A percentile compares a stretch with the other conserved stretches of the same genome.
phyloP scores from a whole-genome alignment of 768 basidiomycete genomes.

The Xerocomellus chrysenteron region DNA sequence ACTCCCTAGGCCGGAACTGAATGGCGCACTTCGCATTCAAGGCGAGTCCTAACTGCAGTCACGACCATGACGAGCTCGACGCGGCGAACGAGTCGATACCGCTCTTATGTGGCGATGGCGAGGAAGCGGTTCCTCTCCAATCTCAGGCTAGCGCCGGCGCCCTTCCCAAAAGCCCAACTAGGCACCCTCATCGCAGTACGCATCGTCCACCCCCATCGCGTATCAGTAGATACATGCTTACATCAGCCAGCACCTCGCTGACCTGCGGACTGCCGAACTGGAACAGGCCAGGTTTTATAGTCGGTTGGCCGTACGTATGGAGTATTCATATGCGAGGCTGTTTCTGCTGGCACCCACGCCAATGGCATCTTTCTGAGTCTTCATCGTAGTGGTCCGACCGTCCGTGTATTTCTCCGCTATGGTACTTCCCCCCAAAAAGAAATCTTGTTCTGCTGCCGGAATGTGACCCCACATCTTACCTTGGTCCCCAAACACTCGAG shows the following conservation, averaged over 20 bases:
- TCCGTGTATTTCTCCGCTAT: background rate
- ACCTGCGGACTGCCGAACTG: slow-evolving; percentile 51
- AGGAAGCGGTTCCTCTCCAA: slow-evolving; percentile 2
- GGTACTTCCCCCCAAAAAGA: background rate
- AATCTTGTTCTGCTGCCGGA: background rate
- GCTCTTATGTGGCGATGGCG: slow-evolving; percentile 5
- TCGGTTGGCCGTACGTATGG: slow-evolving; percentile 51
- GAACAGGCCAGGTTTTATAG: slow-evolving; percentile 58
- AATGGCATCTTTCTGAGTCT: background rate
- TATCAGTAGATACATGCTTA: slow-evolving; percentile 66
- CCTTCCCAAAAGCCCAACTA: slow-evolving; percentile 47
- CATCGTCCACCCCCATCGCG: slow-evolving; percentile 55
- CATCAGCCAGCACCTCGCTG: slow-evolving; percentile 61
- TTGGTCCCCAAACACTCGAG: background rate
- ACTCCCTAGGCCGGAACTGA: too few species aligned
- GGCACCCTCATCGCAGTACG: slow-evolving; percentile 41
- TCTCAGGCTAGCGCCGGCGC: slow-evolving; percentile 5
- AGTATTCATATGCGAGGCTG: slow-evolving; percentile 7
- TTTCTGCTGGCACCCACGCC: too few species aligned
- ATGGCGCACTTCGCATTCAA: too few species aligned
- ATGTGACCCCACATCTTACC: background rate
- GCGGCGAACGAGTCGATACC: slow-evolving; percentile 10
- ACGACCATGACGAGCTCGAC: background rate
- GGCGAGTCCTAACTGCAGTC: too few species aligned
- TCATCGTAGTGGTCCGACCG: background rate